Base-by-base conservation (phyloP, 2,329 filamentous ascomycete species). In the Colletotrichum sp. region DNA sequence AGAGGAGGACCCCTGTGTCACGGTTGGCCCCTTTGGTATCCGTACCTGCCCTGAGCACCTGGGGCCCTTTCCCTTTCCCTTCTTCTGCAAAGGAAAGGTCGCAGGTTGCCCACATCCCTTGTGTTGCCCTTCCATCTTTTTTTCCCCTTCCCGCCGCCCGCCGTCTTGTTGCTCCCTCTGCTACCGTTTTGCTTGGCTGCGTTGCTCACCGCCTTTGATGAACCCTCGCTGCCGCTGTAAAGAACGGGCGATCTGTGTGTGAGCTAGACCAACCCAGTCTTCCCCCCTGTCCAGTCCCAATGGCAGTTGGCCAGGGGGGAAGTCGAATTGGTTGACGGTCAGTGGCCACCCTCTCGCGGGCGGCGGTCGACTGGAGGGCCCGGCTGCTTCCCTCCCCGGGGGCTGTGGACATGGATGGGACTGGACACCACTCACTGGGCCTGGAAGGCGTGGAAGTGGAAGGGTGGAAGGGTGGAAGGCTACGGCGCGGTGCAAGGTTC, bases 191-290 rank as follows among this genome's bases (percentile, higher is more conserved):
- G 43, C 68, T 30, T 58, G 10, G 15, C 28, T 48, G n/a, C 32
- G 36, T 66, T 43, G 36, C 26, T 76, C 74, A 76, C 74, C 74
- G 74, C 74, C 64, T 69, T 76, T 55, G 70, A 76, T 55, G 63
- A 38, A 32, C 60, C 26, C 18, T 30, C 30, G 34, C 34, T 30
- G 21, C 16, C 26, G 36, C 8, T 13, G 28, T 48, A n/a, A 38
- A 16, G 36, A 34, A 34, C 63, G 34, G 36, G 24, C 63, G 34
- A 64, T 64, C 34, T 64, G 30, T 64, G 60, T 64, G 30, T 36
- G 60, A 36, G 32, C 32, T 32, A 63, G 30, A 36, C 60, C 30
- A 36, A 26, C 13, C 24, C 34, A 64, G 12, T 21, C 28, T n/a
- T 15, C 32, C 32, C 36, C 30, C 36, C 10, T 34, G 16, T 60